These are phyloP conservation scores for Tricholoma furcatifolium DNA, from an alignment of 768 basidiomycete genomes.

Conservation along the genomic window DNA sequence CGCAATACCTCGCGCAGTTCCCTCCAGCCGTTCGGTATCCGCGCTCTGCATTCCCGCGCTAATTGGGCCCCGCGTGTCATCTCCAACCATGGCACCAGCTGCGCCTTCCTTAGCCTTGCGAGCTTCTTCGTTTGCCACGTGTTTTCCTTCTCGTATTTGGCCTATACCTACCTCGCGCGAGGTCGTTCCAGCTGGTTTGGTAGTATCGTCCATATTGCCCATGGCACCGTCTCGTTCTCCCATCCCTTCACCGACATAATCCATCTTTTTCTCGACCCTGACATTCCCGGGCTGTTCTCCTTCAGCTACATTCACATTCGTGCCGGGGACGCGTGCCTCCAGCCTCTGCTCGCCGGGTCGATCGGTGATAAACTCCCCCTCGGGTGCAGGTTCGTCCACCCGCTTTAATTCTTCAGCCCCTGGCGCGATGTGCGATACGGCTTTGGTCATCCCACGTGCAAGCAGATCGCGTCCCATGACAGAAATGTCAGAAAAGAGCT, in stretches of 20 bases:
- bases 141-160: no score
- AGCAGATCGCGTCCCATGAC: slow-evolving; percentile 83
- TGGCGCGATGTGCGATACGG: slow-evolving; percentile 69
- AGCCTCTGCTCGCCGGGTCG: slow-evolving; percentile 31
- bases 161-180: no score
- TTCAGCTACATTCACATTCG: slow-evolving; percentile 31
- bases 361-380: slow-evolving; percentile 62
- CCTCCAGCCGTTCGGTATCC: slow-evolving; percentile 6
- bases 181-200: no score
- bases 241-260: slow-evolving; percentile 30
- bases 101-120: slow-evolving; percentile 11
- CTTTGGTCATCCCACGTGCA: slow-evolving; percentile 68
- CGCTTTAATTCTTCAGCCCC: slow-evolving; percentile 53
- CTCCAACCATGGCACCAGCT: not conserved
- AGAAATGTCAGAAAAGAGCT: slow-evolving; percentile 78
- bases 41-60: not conserved
- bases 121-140: slow-evolving; percentile 18
- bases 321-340: slow-evolving; percentile 31
- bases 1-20: slow-evolving; percentile 2
- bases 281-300: slow-evolving; percentile 37
- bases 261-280: slow-evolving; percentile 17
- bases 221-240: slow-evolving; percentile 18
- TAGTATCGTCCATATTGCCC: no score
- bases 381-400: slow-evolving; percentile 69
- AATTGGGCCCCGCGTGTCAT: not conserved